These are phyloP conservation scores for Haplosporangium gracile DNA, from an alignment of 192 early-diverging fungal genomes.

Conservation along the genomic window DNA sequence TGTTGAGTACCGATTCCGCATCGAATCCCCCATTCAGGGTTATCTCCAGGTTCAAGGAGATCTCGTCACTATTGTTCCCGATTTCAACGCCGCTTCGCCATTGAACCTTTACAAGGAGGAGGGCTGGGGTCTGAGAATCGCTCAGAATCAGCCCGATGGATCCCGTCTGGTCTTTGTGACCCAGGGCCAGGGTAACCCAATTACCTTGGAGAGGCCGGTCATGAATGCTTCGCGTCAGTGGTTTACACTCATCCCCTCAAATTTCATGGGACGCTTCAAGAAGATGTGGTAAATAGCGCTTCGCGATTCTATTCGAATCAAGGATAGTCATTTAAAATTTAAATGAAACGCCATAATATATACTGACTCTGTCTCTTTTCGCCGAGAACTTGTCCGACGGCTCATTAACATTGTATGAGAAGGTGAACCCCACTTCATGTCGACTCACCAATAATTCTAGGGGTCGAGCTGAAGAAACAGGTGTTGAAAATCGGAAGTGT, in stretches of 20 bases:
- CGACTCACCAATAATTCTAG: too few relatives aligned
- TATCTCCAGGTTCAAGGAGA: conserved; percentile 10
- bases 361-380: too few relatives aligned
- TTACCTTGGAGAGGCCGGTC: conserved; percentile 5
- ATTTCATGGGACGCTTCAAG: too few relatives aligned
- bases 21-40: neutral
- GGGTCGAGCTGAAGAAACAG: too few relatives aligned
- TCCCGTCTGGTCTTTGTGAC: conserved; percentile 5
- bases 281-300: too few relatives aligned
- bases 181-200: neutral
- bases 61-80: neutral
- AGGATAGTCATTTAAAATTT: too few relatives aligned
- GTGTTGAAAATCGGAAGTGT: too few relatives aligned
- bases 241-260: conserved; percentile 3
- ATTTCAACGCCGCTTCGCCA: neutral
- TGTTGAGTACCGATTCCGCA: conserved; percentile 16
- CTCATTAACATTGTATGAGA: too few relatives aligned
- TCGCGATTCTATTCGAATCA: too few relatives aligned
- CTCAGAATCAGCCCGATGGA: neutral
- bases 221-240: conserved; percentile 12
- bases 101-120: conserved; percentile 24
- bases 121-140: conserved; percentile 28
- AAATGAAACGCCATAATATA: too few relatives aligned
- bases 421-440: too few relatives aligned
- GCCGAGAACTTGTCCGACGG: too few relatives aligned